These are phyloP conservation scores for Aspergillus haitiensis DNA, from an alignment of 495 filamentous ascomycete genomes.

Conservation along the genomic window DNA sequence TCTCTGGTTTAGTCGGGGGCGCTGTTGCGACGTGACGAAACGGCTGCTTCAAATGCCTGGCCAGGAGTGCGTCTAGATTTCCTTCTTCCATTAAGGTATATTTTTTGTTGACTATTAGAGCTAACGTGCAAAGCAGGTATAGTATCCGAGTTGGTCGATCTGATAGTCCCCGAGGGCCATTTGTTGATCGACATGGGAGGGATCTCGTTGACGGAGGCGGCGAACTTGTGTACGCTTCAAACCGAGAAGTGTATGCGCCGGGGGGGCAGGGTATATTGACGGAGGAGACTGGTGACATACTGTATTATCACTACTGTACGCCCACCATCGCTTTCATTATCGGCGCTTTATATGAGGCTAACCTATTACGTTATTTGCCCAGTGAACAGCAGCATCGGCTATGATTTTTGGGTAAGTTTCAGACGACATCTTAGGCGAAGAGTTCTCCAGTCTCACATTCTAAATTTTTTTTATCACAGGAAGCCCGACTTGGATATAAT, in stretches of 20 bases:
- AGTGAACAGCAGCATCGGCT: slow-evolving; percentile 46
- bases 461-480: slow-evolving; percentile 29
- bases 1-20: slow-evolving; percentile 67
- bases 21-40: slow-evolving; percentile 63
- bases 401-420: slow-evolving; percentile 38
- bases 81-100: not conserved
- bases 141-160: slow-evolving; percentile 49
- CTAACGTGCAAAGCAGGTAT: slow-evolving; percentile 30
- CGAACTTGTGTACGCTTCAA: slow-evolving; percentile 46
- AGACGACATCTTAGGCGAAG: not conserved
- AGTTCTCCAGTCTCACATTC: not conserved
- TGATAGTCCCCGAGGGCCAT: slow-evolving; percentile 37
- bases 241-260: slow-evolving; percentile 48
- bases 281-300: slow-evolving; percentile 36
- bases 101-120: slow-evolving; percentile 7
- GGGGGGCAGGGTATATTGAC: slow-evolving; percentile 46
- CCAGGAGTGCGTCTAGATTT: slow-evolving; percentile 54
- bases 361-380: slow-evolving; percentile 7
- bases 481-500: slow-evolving; percentile 47
- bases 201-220: slow-evolving; percentile 46
- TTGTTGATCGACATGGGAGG: slow-evolving; percentile 39
- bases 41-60: slow-evolving; percentile 51
- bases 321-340: not conserved
- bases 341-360: not conserved
- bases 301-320: slow-evolving; percentile 52